phyloP scores from a whole-genome alignment of 1,139 yeast species.

The Zygosaccharomyces pseudobailii region DNA sequence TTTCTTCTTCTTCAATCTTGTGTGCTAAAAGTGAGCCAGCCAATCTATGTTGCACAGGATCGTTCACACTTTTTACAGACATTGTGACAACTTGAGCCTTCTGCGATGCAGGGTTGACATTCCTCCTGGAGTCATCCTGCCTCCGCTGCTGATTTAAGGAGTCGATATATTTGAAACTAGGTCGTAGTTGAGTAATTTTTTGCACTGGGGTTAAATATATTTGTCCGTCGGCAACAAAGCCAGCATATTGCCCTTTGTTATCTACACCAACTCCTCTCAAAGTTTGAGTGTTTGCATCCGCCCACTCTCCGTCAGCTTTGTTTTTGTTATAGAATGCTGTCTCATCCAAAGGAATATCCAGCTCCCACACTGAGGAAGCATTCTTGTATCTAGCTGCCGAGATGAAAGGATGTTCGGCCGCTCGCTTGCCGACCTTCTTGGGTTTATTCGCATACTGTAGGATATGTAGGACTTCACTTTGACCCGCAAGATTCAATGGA shows the following conservation, averaged over 20 bases:
- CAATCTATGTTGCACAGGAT: conserved; percentile 52
- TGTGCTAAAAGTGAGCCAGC: conserved; percentile 78
- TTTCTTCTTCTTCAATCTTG: conserved; percentile 73
- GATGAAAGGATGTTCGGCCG: conserved; percentile 40
- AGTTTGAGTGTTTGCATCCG: conserved; percentile 64
- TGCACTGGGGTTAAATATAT: conserved; percentile 64
- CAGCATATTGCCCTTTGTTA: conserved; percentile 57
- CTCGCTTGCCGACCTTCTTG: conserved; percentile 43
- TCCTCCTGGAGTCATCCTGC: conserved; percentile 38
- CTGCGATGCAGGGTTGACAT: conserved; percentile 42
- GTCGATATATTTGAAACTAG: conserved; percentile 75
- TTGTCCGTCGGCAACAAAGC: conserved; percentile 44
- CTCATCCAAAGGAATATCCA: conserved; percentile 62
- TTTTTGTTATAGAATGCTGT: conserved; percentile 60
- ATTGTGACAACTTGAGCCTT: conserved; percentile 64
- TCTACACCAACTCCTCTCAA: conserved; percentile 63
- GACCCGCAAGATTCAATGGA: conserved; percentile 52
- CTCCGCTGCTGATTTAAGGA: conserved; percentile 37
- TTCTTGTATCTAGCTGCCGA: conserved; percentile 56
- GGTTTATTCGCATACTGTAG: conserved; percentile 76
- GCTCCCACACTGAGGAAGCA: conserved; percentile 54
- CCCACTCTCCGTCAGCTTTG: conserved; percentile 45
- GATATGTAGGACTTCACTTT: conserved; percentile 37
- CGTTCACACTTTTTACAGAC: conserved; percentile 68
- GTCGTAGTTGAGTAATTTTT: conserved; percentile 72